phyloP scores from a whole-genome alignment of 2,329 filamentous ascomycete genomes.

The Pyricularia sp. region DNA sequence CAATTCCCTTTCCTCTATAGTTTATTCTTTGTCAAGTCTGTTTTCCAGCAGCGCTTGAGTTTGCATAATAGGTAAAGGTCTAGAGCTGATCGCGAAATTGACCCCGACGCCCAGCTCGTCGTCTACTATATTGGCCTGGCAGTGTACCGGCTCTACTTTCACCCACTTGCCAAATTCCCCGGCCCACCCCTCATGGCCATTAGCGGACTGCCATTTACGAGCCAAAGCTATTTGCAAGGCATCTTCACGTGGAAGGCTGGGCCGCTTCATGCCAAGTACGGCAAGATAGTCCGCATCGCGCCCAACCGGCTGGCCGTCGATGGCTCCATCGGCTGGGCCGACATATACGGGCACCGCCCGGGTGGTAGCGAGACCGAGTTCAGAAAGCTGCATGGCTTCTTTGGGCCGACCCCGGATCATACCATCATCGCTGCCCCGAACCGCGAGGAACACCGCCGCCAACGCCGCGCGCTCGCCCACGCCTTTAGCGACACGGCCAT shows the following conservation, averaged over 20 bases:
- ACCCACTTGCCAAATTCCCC: slow-evolving; percentile 2
- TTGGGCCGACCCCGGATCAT: not conserved
- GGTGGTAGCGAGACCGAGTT: not conserved
- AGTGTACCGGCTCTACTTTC: slow-evolving; percentile 3
- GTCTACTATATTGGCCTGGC: slow-evolving; percentile 7
- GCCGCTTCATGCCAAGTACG: not conserved
- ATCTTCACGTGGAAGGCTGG: not conserved
- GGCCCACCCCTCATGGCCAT: slow-evolving; percentile 21
- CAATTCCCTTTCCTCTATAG: not conserved
- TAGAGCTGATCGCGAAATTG: not conserved
- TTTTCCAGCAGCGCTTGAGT: not conserved
- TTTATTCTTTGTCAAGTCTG: too few species aligned
- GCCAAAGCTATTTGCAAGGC: not conserved
- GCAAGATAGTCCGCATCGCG: slow-evolving; percentile 1
- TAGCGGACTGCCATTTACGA: not conserved
- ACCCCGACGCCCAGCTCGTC: not conserved
- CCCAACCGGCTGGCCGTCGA: not conserved
- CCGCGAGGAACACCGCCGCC: slow-evolving; percentile 14
- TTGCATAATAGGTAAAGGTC: not conserved
- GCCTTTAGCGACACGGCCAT: slow-evolving; percentile 18
- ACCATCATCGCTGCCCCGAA: slow-evolving; percentile 15
- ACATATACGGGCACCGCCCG: not conserved
- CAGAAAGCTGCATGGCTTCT: not conserved
- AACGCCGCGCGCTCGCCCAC: slow-evolving; percentile 14
- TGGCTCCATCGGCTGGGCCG: not conserved